Evolutionary conservation across 1,139 yeast species (phyloP).

Genomic region (Blastobotrys arbuscula): DNA sequence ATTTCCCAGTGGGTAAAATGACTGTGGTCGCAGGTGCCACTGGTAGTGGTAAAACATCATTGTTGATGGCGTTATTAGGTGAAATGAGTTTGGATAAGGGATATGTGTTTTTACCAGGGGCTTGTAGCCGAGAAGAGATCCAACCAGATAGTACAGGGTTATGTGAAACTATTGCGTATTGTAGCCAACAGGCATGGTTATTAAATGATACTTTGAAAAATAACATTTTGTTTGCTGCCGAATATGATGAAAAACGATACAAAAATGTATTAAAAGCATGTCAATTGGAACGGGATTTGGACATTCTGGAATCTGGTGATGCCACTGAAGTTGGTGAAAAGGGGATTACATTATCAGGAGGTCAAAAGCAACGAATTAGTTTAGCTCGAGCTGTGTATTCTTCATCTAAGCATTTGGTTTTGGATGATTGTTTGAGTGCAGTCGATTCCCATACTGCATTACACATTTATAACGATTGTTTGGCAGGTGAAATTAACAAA

Average conservation of each 20-base stretch:
- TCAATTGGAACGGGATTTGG: slow-evolving; percentile 67
- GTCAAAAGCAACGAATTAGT: slow-evolving; percentile 94
- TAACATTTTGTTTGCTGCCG: slow-evolving; percentile 74
- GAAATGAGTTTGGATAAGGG: slow-evolving; percentile 81
- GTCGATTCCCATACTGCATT: slow-evolving; percentile 95
- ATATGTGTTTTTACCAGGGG: slow-evolving; percentile 72
- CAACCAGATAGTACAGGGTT: slow-evolving; percentile 67
- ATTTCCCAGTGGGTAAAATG: slow-evolving; percentile 66
- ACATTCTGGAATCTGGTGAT: slow-evolving; percentile 60
- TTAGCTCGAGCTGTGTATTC: slow-evolving; percentile 92
- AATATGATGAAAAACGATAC: slow-evolving; percentile 69
- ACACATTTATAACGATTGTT: slow-evolving; percentile 86
- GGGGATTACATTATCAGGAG: slow-evolving; percentile 94
- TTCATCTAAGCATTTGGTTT: slow-evolving; percentile 66
- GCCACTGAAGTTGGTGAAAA: slow-evolving; percentile 88
- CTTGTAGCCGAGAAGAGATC: slow-evolving; percentile 61
- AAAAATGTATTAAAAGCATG: slow-evolving; percentile 69
- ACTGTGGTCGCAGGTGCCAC: slow-evolving; percentile 90
- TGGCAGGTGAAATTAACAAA: slow-evolving; percentile 78
- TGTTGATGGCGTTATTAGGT: slow-evolving; percentile 83
- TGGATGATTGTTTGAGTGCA: slow-evolving; percentile 94
- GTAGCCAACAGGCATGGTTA: slow-evolving; percentile 94
- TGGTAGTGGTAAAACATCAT: slow-evolving; percentile 93
- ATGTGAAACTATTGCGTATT: slow-evolving; percentile 89
- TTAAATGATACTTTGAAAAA: slow-evolving; percentile 81